Conservation (phyloP, 257 asterid species). For the Dorcoceras hygrometricum region DNA sequence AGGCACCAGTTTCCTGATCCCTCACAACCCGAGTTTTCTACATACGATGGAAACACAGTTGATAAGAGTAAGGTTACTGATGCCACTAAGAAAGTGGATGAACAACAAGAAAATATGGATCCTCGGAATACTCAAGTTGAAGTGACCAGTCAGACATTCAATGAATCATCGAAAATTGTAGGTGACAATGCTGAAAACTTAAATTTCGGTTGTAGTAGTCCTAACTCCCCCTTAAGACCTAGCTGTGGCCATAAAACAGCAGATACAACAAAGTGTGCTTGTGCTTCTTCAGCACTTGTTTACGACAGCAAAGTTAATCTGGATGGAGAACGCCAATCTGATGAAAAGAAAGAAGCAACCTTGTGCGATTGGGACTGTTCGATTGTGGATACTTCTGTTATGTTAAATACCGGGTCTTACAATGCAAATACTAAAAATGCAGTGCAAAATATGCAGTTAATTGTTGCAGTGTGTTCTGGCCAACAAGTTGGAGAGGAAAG, state of each 20-base stretch:
- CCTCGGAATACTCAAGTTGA: constrained; percentile 34
- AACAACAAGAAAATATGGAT: constrained; percentile 44
- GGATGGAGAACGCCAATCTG: constrained; percentile 30
- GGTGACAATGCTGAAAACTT: constrained; percentile 38
- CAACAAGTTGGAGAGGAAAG: constrained; percentile 39
- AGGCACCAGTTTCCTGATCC: constrained; percentile 75
- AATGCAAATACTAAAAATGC: constrained; percentile 33
- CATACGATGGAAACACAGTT: constrained; percentile 37
- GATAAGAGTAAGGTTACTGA: constrained; percentile 27
- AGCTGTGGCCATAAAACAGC: constrained; percentile 24
- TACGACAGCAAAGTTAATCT: constrained; percentile 25
- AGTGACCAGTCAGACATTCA: constrained; percentile 31
- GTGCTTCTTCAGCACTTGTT: constrained; percentile 34
- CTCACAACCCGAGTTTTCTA: constrained; percentile 76
- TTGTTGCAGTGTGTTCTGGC: constrained; percentile 25
- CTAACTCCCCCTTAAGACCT: constrained; percentile 30
- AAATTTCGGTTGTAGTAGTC: constrained; percentile 33
- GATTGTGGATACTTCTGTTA: constrained; percentile 50
- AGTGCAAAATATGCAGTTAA: constrained; percentile 35
- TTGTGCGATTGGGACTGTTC: constrained; percentile 70
- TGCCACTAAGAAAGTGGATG: constrained; percentile 22
- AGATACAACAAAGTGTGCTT: constrained; percentile 27
- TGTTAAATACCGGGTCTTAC: constrained; percentile 35
- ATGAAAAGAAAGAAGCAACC: constrained; percentile 41
- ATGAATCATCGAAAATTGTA: constrained; percentile 41